Conservation (phyloP, 2,329 filamentous ascomycete genomes). For the Apiospora rasikravindrae region DNA sequence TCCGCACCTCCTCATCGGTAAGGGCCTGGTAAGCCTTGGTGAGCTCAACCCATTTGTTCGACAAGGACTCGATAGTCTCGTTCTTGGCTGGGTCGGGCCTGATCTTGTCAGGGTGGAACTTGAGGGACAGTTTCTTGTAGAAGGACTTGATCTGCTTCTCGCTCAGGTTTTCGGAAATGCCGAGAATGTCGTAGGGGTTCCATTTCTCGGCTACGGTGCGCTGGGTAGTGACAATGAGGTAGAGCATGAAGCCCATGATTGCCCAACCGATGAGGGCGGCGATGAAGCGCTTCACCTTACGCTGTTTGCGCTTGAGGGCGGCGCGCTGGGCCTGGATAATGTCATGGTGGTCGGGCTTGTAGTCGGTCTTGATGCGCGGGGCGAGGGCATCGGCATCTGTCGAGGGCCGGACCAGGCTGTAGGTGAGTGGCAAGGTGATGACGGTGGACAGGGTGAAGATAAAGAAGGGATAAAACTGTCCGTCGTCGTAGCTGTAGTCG, state of each 20-base stretch:
- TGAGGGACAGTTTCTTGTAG: conserved; percentile 85
- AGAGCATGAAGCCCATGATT: conserved; percentile 87
- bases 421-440: conserved; percentile 88
- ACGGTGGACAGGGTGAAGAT: conserved; percentile 88
- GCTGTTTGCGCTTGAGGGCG: conserved; percentile 88
- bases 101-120: conserved; percentile 92
- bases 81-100: conserved; percentile 85
- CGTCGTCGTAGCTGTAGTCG: conserved; percentile 98
- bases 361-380: conserved; percentile 81
- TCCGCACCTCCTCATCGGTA: conserved; percentile 95
- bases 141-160: conserved; percentile 93
- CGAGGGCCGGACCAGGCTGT: conserved; percentile 81
- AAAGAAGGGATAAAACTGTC: conserved; percentile 99
- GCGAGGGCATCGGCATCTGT: conserved; percentile 80
- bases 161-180: conserved; percentile 80
- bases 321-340: conserved; percentile 82
- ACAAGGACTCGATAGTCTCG: conserved; percentile 83
- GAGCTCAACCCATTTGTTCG: conserved; percentile 89
- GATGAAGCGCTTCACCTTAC: conserved; percentile 83
- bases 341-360: conserved; percentile 80
- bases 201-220: conserved; percentile 77
- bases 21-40: conserved; percentile 98
- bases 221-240: conserved; percentile 83
- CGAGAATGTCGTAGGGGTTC: conserved; percentile 96
- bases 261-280: conserved; percentile 80